These are phyloP conservation scores for Albifimbria verrucaria DNA, from an alignment of 2,329 filamentous ascomycete species.

Conservation along the genomic window DNA sequence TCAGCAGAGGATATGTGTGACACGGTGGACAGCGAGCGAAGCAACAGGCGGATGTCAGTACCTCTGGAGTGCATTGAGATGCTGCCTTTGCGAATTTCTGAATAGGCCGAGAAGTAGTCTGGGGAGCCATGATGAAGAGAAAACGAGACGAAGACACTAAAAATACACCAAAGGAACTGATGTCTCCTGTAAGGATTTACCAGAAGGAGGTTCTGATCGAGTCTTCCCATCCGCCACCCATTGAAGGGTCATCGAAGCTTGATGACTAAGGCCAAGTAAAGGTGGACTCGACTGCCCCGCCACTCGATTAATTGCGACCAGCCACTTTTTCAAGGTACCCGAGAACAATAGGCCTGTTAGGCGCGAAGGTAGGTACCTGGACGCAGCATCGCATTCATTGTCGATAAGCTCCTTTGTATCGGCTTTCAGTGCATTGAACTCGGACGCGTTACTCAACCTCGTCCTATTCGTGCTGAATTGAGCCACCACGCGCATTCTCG, in stretches of 20 bases:
- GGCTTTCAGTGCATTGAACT: neutral
- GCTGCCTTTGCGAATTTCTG: constrained; percentile 53
- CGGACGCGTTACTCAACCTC: neutral
- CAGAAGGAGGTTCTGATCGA: too few relatives aligned
- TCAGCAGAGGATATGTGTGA: neutral
- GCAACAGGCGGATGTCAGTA: constrained; percentile 19
- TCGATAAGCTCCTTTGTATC: neutral
- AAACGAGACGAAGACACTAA: too few relatives aligned
- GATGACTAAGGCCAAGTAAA: constrained; percentile 1
- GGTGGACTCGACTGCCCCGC: neutral
- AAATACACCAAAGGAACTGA: too few relatives aligned
- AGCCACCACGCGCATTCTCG: too few relatives aligned
- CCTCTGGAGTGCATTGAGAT: constrained; percentile 54
- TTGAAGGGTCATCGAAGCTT: too few relatives aligned
- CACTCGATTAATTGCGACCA: neutral
- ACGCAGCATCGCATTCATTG: neutral
- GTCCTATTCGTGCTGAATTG: neutral
- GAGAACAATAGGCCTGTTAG: too few relatives aligned
- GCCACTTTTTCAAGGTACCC: neutral
- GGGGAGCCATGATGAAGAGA: constrained; percentile 18
- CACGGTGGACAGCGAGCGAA: neutral
- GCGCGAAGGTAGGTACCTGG: too few relatives aligned
- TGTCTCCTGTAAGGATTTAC: too few relatives aligned
- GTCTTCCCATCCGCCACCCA: too few relatives aligned
- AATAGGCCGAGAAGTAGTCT: constrained; percentile 40